Percentiles rank a stretch among this genome's conserved stretches.
These are phyloP conservation scores for Anthracocystis panici-leucophaei DNA, from an alignment of 1,284 basidiomycete species.

Conservation along the genomic window DNA sequence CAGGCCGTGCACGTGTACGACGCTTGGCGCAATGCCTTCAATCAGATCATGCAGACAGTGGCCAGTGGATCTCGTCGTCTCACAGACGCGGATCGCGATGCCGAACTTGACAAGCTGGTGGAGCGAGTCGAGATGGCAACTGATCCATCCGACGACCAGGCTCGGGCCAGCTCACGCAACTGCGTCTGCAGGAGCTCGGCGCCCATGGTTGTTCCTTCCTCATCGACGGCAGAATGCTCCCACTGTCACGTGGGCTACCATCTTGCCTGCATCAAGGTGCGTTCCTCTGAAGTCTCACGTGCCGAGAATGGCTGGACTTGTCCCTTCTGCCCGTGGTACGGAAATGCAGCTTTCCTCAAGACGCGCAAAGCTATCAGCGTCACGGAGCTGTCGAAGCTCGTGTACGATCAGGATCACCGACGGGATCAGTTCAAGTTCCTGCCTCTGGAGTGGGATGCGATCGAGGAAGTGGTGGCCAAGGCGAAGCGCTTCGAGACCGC, in stretches of 20 bases:
- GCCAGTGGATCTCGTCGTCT: conserved; percentile 24
- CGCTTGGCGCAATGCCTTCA: conserved; percentile 45
- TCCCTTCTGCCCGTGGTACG: conserved; percentile 56
- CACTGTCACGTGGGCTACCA: conserved; percentile 56
- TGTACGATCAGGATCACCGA: conserved; percentile 45
- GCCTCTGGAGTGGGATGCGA: conserved; percentile 50
- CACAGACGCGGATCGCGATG: conserved; percentile 32
- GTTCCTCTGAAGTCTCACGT: conserved; percentile 27
- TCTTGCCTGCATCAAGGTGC: conserved; percentile 55
- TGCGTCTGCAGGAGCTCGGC: conserved; percentile 58
- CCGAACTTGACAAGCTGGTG: conserved; percentile 43
- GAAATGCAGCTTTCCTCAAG: conserved; percentile 27
- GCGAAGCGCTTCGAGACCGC: conserved; percentile 47
- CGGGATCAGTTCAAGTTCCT: conserved; percentile 50
- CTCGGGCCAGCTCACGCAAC: conserved; percentile 29
- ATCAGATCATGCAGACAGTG: conserved; percentile 36
- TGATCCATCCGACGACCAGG: conserved; percentile 44
- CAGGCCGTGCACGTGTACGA: conserved; percentile 53
- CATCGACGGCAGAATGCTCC: conserved; percentile 45
- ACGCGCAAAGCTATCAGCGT: conserved; percentile 32
- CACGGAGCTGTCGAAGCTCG: conserved; percentile 41
- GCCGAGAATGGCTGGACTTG: conserved; percentile 55
- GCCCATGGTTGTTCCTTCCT: conserved; percentile 30
- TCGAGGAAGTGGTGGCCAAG: conserved; percentile 51
- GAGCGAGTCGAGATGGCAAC: conserved; percentile 43